Evolutionary conservation across 2,329 filamentous ascomycete species (phyloP).

Genomic region (Fusarium xylarioides): DNA sequence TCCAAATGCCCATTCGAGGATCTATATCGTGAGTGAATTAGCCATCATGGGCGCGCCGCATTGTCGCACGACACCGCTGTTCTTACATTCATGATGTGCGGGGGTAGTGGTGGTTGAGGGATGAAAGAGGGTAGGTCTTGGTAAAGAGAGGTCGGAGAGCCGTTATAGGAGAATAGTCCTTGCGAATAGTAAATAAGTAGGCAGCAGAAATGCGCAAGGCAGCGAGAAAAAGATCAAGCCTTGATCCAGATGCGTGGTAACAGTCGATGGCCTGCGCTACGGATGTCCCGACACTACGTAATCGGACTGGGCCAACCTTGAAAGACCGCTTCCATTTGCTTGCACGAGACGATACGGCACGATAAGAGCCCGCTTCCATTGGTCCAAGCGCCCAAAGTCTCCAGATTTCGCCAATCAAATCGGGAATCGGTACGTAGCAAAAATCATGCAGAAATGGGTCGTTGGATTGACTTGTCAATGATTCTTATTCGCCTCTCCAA

Average conservation of each 20-base stretch:
- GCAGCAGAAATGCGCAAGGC: constrained; percentile 27
- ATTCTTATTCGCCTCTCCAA: constrained; percentile 38
- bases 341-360: constrained; percentile 39
- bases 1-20: constrained; percentile 98
- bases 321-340: background rate
- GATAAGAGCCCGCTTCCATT: constrained; percentile 30
- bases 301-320: constrained; percentile 26
- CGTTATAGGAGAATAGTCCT: background rate
- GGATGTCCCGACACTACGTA: constrained; percentile 33
- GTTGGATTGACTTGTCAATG: constrained; percentile 29
- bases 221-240: constrained; percentile 22
- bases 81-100: constrained; percentile 44
- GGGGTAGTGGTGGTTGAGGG: constrained; percentile 16
- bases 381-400: constrained; percentile 22
- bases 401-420: constrained; percentile 43
- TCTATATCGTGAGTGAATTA: constrained; percentile 59
- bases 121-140: background rate
- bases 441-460: constrained; percentile 47
- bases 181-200: background rate
- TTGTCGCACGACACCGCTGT: constrained; percentile 29
- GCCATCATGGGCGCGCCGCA: constrained; percentile 26
- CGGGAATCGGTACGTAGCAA: constrained; percentile 40
- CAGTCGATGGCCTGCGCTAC: constrained; percentile 23
- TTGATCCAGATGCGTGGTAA: constrained; percentile 26
- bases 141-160: background rate